Evolutionary conservation across 2,329 filamentous ascomycete species (phyloP), one percentile per base, ranked within the genome.

Genomic region (Iodosphaeria phyllophila): DNA sequence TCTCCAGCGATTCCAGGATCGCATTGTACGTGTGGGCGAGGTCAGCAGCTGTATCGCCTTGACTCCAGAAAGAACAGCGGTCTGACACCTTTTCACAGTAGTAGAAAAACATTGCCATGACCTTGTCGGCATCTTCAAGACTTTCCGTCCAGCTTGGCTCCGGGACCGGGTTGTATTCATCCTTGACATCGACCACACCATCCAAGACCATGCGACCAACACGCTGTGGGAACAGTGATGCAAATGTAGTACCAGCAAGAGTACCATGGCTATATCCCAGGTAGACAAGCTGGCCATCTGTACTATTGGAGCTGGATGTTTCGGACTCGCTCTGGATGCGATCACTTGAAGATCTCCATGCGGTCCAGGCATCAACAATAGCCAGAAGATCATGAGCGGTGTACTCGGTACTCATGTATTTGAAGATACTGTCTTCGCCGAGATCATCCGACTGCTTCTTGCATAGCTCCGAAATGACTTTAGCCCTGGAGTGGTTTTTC

Each of bases 31-130:
- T 39, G 12, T 28, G 22, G 20, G 31, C 33, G 13, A 52, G 28
- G 24, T 43, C 41, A 7, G 40, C 40, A 5, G 42, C 29, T 3
- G 39, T 36, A 20, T 52, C 46, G 9, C 49, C 47, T 4, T 39
- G 26, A 6, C 47, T 47, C 25, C 44, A 52, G 24, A 61, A 37
- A 4, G 34, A 33, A 30, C 57, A 62, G 9, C 35, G 39, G 5
- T 38, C 25, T 2, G 51, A 50, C 8, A 52, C 58, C 12, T 50
- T 45, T 27, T 48, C 52, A 35, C 64, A 69, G 20, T 48, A 51
- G 22, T 44, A 37, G 31, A 55, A 61, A 35, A 67, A 63, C 18
- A 35, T 44, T 3, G 44, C 43, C 28, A 58, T 48, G 10, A 54
- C 47, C 24, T 52, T 42, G 28, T 67, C 60, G 17, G 54, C 47